Base-by-base conservation (phyloP, 441 rosid genomes). In the Erodium texanum region DNA sequence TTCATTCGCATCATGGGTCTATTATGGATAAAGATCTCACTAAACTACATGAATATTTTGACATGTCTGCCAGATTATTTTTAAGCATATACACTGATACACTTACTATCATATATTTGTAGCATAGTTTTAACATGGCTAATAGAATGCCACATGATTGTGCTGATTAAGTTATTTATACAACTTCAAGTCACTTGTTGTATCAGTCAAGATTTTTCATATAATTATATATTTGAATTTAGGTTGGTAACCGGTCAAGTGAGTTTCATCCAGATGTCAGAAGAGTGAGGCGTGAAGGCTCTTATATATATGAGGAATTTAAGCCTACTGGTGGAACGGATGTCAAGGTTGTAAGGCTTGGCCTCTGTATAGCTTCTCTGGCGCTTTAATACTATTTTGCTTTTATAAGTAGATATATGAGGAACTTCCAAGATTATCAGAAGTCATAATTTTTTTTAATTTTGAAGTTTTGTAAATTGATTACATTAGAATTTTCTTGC, bases 251-350 rank as follows among this genome's bases (percentile, higher is more conserved):
- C 70, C 86, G 98, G 67, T 96, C 99, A 62, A 96, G 99, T 74
- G 99, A 89, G 82, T 96, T 96, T 81, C 90, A 88, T 76, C 97
- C 99, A 63, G 99, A 96, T 62, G 96, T 89, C 36, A 85, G 99
- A 86, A 89, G 97, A 84, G 99, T 93, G 70, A 80, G 99, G 76
- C 92, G 99, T 71, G 98, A 88, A 78, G 94, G 99, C 70, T 90
- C 99, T 68, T 96, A 90, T 81, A 96, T 96, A 84, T 96, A 96
- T 27, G 99, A 96, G 85, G 99, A 96, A 82, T 96, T 96, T 79
- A 87, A 93, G 98, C 84, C 99, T 50, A 96, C 99, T 5, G 98
- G 98, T 74, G 99, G 99, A 82, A 96, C 99, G 63, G 98, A 96
- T 88, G 99, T 96, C 72, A 96, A 96, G 98, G 99, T 95, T 75